phyloP scores from a whole-genome alignment of 257 asterid species.

The Nyctanthes arbortristis region DNA sequence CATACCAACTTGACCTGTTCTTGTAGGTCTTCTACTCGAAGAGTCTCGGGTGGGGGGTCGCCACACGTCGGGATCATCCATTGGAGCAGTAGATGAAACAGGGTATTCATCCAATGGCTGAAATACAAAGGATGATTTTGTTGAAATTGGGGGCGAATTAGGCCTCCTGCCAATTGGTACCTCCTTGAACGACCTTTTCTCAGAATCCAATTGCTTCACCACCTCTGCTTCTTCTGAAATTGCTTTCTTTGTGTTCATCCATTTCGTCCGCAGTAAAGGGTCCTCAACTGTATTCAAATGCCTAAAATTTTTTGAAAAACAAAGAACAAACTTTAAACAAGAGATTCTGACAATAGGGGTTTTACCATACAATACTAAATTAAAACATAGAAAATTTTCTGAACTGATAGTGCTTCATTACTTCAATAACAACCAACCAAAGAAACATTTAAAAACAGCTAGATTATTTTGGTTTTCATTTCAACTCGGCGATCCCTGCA shows the following conservation, averaged over 20 bases:
- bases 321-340: conserved; percentile 18
- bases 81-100: conserved; percentile 71
- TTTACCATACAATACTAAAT: neutral
- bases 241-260: conserved; percentile 95
- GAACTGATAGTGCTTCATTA: neutral
- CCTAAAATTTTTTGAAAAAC: conserved; percentile 38
- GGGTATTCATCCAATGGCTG: conserved; percentile 97
- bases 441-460: neutral
- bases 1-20: conserved; percentile 70
- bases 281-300: conserved; percentile 86
- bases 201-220: conserved; percentile 92
- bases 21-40: conserved; percentile 64
- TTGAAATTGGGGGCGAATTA: conserved; percentile 86
- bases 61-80: conserved; percentile 99
- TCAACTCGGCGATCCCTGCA: neutral
- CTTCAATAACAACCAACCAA: neutral
- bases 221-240: conserved; percentile 94
- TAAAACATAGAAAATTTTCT: neutral
- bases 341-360: neutral
- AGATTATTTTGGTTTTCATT: neutral
- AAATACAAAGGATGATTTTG: conserved; percentile 83
- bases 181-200: conserved; percentile 86
- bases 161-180: conserved; percentile 71
- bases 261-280: conserved; percentile 77
- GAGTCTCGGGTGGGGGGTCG: conserved; percentile 92